These are phyloP conservation scores for Leccinum rimulosum DNA, from an alignment of 768 basidiomycete species.

Conservation along the genomic window DNA sequence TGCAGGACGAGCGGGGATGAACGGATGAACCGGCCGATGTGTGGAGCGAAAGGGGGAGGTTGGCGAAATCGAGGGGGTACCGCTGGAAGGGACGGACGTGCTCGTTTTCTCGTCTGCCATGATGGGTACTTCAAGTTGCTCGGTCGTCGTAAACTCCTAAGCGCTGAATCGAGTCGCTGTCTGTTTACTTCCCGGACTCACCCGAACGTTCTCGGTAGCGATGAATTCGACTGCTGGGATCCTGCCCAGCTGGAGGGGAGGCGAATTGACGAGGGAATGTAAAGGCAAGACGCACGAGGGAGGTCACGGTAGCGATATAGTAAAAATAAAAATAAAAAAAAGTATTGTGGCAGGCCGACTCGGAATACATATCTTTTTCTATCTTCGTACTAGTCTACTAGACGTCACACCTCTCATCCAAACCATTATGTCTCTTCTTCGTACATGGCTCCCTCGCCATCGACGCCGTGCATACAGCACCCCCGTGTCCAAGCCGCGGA, in stretches of 20 bases:
- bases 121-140: constrained; percentile 6
- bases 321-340: not conserved
- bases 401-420: not conserved
- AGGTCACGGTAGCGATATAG: not conserved
- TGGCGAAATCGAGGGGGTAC: constrained; percentile 20
- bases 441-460: not conserved
- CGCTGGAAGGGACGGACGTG: constrained; percentile 9
- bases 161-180: not conserved
- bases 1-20: constrained; percentile 20
- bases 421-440: constrained; percentile 1
- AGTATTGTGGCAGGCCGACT: too few species aligned
- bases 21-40: constrained; percentile 16
- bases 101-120: constrained; percentile 27
- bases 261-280: constrained; percentile 3
- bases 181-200: not conserved
- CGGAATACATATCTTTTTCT: not conserved
- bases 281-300: not conserved
- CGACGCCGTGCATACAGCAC: constrained; percentile 11
- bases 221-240: constrained; percentile 11
- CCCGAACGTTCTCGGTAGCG: not conserved
- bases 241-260: constrained; percentile 5
- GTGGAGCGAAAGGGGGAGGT: constrained; percentile 15
- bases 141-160: not conserved
- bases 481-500: constrained; percentile 24
- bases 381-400: constrained; percentile 8